phyloP scores from a whole-genome alignment of 805 yeast species.

The Monosporozyma aquatica region DNA sequence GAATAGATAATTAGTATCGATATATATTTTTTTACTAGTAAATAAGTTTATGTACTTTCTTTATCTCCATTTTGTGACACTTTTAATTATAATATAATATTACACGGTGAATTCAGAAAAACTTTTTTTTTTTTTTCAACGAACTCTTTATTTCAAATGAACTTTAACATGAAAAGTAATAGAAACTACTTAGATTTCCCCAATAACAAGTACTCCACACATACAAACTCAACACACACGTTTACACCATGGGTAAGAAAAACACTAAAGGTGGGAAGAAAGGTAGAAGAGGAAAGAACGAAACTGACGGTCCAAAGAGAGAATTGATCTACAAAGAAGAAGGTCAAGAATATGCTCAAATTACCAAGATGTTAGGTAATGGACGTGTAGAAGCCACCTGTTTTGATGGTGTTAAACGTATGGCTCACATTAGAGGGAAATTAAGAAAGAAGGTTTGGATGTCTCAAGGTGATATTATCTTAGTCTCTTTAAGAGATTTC shows the following conservation, averaged over 20 bases:
- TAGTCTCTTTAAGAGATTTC: slow-evolving; percentile 94
- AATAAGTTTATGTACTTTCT: background rate
- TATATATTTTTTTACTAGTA: background rate
- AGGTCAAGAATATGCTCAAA: slow-evolving; percentile 98
- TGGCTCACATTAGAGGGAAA: slow-evolving; percentile 98
- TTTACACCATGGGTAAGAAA: slow-evolving; percentile 30
- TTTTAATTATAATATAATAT: background rate
- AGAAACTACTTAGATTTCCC: no score
- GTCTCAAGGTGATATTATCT: slow-evolving; percentile 95
- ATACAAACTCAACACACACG: no score
- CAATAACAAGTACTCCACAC: no score
- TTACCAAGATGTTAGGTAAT: slow-evolving; percentile 95
- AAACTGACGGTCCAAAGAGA: slow-evolving; percentile 82
- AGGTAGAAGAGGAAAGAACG: slow-evolving; percentile 97
- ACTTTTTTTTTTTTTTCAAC: background rate
- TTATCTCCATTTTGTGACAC: no score
- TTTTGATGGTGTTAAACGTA: slow-evolving; percentile 87
- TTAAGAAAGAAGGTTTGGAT: slow-evolving; percentile 99
- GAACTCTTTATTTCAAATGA: background rate
- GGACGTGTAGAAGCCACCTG: slow-evolving; percentile 94
- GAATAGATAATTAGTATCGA: background rate
- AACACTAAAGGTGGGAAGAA: slow-evolving; percentile 69
- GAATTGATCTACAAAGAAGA: slow-evolving; percentile 88
- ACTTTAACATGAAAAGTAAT: no score
- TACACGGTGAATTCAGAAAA: background rate